Conservation (phyloP, 2,329 filamentous ascomycete genomes). For the Alternaria sp. region DNA sequence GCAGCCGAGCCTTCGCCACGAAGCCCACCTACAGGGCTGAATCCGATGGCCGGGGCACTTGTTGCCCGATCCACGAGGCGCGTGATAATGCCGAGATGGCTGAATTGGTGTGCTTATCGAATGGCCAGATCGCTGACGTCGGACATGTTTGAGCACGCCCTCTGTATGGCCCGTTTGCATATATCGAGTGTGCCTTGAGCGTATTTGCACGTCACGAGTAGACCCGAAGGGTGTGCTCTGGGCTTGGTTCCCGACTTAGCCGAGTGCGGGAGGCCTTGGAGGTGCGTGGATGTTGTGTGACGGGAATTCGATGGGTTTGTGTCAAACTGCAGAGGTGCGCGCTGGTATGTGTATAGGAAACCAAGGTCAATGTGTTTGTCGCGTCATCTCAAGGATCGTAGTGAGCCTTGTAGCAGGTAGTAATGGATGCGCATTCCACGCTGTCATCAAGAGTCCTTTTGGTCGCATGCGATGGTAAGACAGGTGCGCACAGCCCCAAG, state of each 20-base stretch:
- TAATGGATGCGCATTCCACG: background rate
- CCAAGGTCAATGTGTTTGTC: background rate
- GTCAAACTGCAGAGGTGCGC: background rate
- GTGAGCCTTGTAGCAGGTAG: background rate
- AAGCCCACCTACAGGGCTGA: slow-evolving; percentile 10
- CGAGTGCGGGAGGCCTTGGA: slow-evolving; percentile 28
- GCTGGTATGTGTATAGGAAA: background rate
- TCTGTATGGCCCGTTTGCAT: slow-evolving; percentile 11
- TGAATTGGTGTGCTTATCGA: slow-evolving; percentile 1
- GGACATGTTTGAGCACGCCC: slow-evolving; percentile 3
- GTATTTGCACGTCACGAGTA: slow-evolving; percentile 28
- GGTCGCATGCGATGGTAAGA: slow-evolving; percentile 5
- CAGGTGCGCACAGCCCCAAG: slow-evolving; percentile 23
- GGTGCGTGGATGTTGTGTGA: slow-evolving; percentile 14
- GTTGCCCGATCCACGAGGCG: slow-evolving; percentile 5
- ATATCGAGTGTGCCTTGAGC: slow-evolving; percentile 23
- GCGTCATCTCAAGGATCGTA: background rate
- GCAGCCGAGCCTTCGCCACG: slow-evolving; percentile 17
- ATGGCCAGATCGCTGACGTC: slow-evolving; percentile 20
- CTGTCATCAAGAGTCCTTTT: background rate
- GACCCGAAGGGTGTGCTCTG: slow-evolving; percentile 7
- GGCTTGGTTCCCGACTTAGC: slow-evolving; percentile 26
- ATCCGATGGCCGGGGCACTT: background rate
- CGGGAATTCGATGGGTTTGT: background rate
- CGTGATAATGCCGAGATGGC: slow-evolving; percentile 15